A percentile compares a stretch with the other conserved stretches of the same genome.
Evolutionary conservation across 257 asterid species (phyloP).

Genomic region (Asclepias syriaca): DNA sequence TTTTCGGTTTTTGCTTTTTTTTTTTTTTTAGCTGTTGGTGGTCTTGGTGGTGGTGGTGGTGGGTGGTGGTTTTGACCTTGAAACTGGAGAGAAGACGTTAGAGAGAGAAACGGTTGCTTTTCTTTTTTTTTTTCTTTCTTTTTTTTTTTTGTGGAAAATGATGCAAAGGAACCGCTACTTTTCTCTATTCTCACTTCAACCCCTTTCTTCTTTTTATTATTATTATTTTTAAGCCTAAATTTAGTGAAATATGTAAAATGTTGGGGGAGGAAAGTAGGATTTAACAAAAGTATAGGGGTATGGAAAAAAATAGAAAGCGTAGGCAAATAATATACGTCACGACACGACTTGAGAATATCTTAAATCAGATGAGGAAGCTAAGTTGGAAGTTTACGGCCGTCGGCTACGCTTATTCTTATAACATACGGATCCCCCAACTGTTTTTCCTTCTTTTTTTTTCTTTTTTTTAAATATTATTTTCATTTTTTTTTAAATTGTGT

Average conservation of each 20-base stretch:
- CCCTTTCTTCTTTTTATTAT: background rate
- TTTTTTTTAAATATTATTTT: too few species aligned
- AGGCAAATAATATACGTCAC: conserved; percentile 26
- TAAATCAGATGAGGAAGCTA: conserved; percentile 34
- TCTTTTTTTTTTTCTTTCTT: background rate
- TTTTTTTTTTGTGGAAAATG: background rate
- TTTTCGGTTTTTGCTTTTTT: background rate
- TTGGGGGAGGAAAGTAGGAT: conserved; percentile 4
- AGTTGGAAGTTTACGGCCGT: conserved; percentile 14
- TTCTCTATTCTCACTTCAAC: conserved; percentile 2
- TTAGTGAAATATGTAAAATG: background rate
- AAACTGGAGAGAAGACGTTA: conserved; percentile 17
- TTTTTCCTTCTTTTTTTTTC: too few species aligned
- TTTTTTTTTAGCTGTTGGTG: conserved; percentile 3
- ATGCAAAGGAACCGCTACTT: background rate
- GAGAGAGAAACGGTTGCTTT: conserved; percentile 28
- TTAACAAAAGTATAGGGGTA: background rate
- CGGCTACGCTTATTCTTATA: conserved; percentile 1
- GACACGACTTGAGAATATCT: conserved; percentile 29
- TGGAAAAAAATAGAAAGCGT: conserved; percentile 4
- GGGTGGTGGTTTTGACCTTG: conserved; percentile 36
- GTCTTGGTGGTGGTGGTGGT: background rate
- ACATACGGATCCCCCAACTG: background rate
- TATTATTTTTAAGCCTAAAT: too few species aligned
- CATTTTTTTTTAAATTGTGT: too few species aligned